Evolutionary conservation across 208 protist species (phyloP).

Genomic region (Leptomonas pyrrhocoris): DNA sequence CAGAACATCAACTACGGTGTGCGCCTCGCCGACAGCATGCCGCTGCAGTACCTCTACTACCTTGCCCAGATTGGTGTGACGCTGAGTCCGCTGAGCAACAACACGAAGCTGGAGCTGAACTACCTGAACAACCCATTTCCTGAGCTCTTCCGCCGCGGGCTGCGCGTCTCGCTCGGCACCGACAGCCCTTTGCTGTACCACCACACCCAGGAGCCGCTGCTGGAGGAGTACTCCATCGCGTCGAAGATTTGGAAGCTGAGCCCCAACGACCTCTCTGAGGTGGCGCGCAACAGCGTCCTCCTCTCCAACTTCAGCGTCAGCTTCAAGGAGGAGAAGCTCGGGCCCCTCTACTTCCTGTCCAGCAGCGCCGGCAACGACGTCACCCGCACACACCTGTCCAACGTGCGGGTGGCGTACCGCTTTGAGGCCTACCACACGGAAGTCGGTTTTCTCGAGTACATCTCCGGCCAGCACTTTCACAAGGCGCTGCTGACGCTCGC

Average conservation of each 20-base stretch:
- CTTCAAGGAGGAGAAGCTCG: slow-evolving; percentile 88
- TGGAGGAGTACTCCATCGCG: slow-evolving; percentile 94
- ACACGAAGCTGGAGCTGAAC: slow-evolving; percentile 96
- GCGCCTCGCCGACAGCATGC: slow-evolving; percentile 87
- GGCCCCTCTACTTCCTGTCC: slow-evolving; percentile 85
- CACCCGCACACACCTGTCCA: slow-evolving; percentile 80
- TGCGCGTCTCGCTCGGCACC: slow-evolving; percentile 98
- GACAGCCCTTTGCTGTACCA: slow-evolving; percentile 96
- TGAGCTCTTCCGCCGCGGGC: slow-evolving; percentile 93
- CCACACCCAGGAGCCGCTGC: slow-evolving; percentile 94
- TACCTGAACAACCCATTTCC: slow-evolving; percentile 97
- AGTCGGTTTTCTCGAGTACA: slow-evolving; percentile 82
- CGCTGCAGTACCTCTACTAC: slow-evolving; percentile 99
- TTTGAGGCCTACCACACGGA: slow-evolving; percentile 93
- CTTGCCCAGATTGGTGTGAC: slow-evolving; percentile 97
- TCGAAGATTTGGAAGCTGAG: slow-evolving; percentile 93
- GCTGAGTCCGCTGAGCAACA: slow-evolving; percentile 98
- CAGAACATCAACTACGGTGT: slow-evolving; percentile 98
- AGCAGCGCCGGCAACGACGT: slow-evolving; percentile 89
- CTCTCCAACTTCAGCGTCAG: slow-evolving; percentile 80
- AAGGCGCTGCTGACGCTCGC: slow-evolving; percentile 71
- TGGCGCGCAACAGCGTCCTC: slow-evolving; percentile 90
- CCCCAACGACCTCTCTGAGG: slow-evolving; percentile 92
- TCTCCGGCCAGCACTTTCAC: slow-evolving; percentile 77
- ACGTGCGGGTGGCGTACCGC: slow-evolving; percentile 88